Evolutionary conservation across 805 yeast species (phyloP), one percentile per base, ranked within the genome.

Genomic region (Wickerhamomyces sydowiorum): DNA sequence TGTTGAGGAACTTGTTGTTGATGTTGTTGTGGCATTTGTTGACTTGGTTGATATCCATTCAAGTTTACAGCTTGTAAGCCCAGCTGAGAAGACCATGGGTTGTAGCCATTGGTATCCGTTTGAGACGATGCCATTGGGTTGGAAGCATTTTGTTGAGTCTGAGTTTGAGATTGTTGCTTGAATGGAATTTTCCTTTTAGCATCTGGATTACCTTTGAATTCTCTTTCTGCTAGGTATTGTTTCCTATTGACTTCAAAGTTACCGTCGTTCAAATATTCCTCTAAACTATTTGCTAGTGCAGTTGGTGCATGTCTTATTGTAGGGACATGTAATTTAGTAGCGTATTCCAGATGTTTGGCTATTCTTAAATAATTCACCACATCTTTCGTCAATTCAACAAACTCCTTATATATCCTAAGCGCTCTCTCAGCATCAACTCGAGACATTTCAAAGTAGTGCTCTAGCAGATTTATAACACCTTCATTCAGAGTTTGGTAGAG

Each of bases 301-400:
- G 97, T 90, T 19, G 97, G 97, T 2, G 98, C 98, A 64, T 93
- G 99, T 59, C 87, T 87, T 47, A 93, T 90, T 13, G 96, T 90
- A 29, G 99, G 99, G 27, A 93, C 96, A 54, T 83, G 90, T 50
- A 91, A 69, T 54, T 89, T 89, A 3, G 97, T 89, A 12, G 89
- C 78, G 57, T 80, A 78, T 62, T 87, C 96, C 50, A 87, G 70
- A 60, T 84, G 88, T 58, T 93, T 91, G 5, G 98, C 99, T 14
- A 84, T 80, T 53, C 95, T 79, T 55, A 93, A 72, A 62, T 85
- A 93, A 51, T 81, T 82, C 23, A 93, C 93, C 9, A 91, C 98
- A 57, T 80, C 82, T 41, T 81, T 80, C 3, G 98, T 93, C 58
- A 88, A 79, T 45, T 79, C 82, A 31, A 89, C 95, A 64, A 93